These are phyloP conservation scores for Anethum foeniculum DNA, from an alignment of 140 eudicot species.

Conservation along the genomic window DNA sequence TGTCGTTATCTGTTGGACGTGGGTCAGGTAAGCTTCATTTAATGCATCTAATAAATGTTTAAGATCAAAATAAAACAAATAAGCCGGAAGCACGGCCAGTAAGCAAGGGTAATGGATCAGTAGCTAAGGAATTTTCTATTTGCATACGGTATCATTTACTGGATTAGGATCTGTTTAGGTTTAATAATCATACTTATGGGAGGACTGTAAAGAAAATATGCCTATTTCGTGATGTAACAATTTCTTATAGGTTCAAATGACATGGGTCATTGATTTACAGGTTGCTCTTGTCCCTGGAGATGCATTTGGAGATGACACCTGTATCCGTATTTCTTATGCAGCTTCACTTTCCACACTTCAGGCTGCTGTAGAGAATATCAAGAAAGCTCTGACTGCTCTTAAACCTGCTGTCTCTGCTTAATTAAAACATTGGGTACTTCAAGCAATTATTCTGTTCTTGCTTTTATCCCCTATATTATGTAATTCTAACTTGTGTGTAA, in stretches of 20 bases:
- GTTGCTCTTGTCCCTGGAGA: conserved; percentile 98
- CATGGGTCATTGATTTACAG: conserved; percentile 28
- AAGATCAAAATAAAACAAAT: background rate
- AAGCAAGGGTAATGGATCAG: background rate
- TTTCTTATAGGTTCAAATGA: background rate
- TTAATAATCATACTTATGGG: background rate
- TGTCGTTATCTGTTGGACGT: conserved; percentile 86
- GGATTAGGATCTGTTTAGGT: background rate
- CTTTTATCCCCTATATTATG: background rate
- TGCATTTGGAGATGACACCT: conserved; percentile 92
- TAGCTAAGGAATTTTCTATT: background rate
- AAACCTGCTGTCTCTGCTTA: conserved; percentile 38
- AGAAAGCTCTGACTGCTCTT: conserved; percentile 51
- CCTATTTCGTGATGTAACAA: background rate
- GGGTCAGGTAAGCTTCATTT: conserved; percentile 61
- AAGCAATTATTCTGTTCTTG: background rate
- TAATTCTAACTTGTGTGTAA: background rate
- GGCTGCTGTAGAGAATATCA: conserved; percentile 63
- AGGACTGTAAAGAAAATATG: background rate
- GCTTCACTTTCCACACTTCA: conserved; percentile 65
- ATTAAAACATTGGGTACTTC: conserved; percentile 4
- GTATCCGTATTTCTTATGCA: conserved; percentile 90
- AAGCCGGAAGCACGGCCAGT: background rate
- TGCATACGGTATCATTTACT: background rate
- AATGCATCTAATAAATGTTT: background rate